A percentile compares a stretch with the other conserved stretches of the same genome.
Conservation (phyloP, 176 grass and related monocot species). For the Triticum timopheevii region DNA sequence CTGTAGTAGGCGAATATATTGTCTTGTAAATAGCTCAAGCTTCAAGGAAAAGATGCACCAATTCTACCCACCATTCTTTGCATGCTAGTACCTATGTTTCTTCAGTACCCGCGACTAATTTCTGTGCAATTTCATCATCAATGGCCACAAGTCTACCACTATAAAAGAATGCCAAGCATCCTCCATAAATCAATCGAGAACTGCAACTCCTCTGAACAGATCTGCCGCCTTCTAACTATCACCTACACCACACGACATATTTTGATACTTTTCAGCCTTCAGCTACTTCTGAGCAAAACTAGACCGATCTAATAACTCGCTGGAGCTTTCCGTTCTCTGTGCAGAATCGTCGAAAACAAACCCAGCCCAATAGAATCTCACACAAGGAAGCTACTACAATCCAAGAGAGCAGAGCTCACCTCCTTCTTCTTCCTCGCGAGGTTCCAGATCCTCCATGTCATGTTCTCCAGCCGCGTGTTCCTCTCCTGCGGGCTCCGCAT, state of each 20-base stretch:
- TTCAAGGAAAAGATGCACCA: constrained; percentile 11
- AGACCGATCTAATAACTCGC: background rate
- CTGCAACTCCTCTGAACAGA: background rate
- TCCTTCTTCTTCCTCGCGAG: constrained; percentile 98
- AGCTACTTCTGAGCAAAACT: background rate
- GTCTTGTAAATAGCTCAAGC: background rate
- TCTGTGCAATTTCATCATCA: background rate
- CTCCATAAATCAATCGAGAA: background rate
- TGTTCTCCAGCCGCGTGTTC: constrained; percentile 97
- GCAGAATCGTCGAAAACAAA: background rate
- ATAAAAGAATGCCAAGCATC: background rate
- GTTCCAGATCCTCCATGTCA: constrained; percentile 99
- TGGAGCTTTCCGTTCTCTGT: background rate
- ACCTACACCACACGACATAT: background rate
- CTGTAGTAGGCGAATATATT: background rate
- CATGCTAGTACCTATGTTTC: background rate
- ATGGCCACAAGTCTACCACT: background rate
- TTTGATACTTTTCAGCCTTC: background rate
- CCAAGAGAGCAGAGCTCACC: constrained; percentile 38
- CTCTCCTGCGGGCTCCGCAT: constrained; percentile 99
- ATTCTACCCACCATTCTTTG: background rate
- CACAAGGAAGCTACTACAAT: background rate
- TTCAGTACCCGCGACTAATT: background rate
- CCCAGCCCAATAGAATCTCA: background rate
- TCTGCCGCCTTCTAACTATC: background rate